These are phyloP conservation scores for Scheffersomyces parashehatae DNA, from an alignment of 1,139 yeast species.

Conservation along the genomic window DNA sequence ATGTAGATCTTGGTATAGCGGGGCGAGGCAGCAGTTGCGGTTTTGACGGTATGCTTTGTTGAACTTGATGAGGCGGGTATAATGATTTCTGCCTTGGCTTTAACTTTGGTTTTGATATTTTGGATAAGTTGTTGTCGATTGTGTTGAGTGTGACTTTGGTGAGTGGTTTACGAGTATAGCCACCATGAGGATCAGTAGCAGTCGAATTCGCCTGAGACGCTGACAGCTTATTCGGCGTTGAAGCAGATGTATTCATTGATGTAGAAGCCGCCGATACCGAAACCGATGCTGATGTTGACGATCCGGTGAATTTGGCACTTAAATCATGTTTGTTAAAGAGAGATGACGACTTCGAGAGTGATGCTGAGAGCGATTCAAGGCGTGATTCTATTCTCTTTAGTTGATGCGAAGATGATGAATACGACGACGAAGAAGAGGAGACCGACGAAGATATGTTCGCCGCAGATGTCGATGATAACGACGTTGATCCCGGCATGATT, in stretches of 20 bases:
- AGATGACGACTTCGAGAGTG: slow-evolving; percentile 4
- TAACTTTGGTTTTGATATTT: slow-evolving; percentile 3
- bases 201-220: background rate
- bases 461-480: background rate
- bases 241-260: background rate
- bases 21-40: background rate
- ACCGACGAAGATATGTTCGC: background rate
- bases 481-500: background rate
- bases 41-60: no score
- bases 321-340: background rate
- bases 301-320: background rate
- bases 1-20: background rate
- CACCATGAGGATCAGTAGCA: background rate
- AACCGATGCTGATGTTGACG: slow-evolving; percentile 1
- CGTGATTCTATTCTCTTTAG: slow-evolving; percentile 15
- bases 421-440: background rate
- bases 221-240: no score
- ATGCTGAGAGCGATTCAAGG: slow-evolving; percentile 13
- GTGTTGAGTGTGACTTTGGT: slow-evolving; percentile 18
- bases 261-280: background rate
- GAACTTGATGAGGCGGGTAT: background rate
- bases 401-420: slow-evolving; percentile 6
- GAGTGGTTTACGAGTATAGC: slow-evolving; percentile 15
- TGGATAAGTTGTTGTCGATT: slow-evolving; percentile 11
- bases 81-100: background rate